A percentile compares a stretch with the other conserved stretches of the same genome.
phyloP scores from a whole-genome alignment of 2,329 filamentous ascomycete genomes.

The Epichloe amarillans region DNA sequence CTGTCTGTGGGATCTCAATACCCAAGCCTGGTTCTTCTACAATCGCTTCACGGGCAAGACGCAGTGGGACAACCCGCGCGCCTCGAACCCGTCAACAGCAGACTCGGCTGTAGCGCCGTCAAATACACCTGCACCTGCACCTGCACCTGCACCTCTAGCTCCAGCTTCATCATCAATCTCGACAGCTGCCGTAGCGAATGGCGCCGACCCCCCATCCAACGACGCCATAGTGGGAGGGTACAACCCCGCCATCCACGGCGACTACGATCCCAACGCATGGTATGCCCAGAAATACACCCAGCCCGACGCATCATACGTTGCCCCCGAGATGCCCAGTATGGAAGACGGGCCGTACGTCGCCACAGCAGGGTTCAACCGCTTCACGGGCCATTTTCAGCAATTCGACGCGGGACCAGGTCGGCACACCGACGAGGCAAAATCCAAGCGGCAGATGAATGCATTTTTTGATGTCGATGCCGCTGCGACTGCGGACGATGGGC shows the following conservation, averaged over 20 bases:
- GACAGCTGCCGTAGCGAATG: conserved; percentile 11
- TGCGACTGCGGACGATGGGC: conserved; percentile 79
- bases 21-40: conserved; percentile 68
- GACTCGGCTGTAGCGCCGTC: conserved; percentile 13
- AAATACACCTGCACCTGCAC: conserved; percentile 17
- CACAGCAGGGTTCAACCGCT: conserved; percentile 75
- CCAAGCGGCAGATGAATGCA: conserved; percentile 75
- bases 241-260: conserved; percentile 89
- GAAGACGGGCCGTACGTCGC: conserved; percentile 47
- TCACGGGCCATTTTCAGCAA: conserved; percentile 72
- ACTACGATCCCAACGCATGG: conserved; percentile 92
- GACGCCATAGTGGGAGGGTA: conserved; percentile 56
- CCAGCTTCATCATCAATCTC: conserved; percentile 10
- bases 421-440: conserved; percentile 80
- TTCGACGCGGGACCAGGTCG: conserved; percentile 55
- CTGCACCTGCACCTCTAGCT: conserved; percentile 16
- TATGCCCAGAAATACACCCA: conserved; percentile 56
- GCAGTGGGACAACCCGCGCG: conserved; percentile 79
- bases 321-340: conserved; percentile 15
- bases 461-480: conserved; percentile 95
- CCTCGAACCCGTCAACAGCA: conserved; percentile 26
- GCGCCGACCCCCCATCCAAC: conserved; percentile 14
- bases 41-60: conserved; percentile 64
- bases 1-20: conserved; percentile 57
- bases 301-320: conserved; percentile 18